Conservation (phyloP, 257 asterid genomes). For the Solanum chmielewskii region DNA sequence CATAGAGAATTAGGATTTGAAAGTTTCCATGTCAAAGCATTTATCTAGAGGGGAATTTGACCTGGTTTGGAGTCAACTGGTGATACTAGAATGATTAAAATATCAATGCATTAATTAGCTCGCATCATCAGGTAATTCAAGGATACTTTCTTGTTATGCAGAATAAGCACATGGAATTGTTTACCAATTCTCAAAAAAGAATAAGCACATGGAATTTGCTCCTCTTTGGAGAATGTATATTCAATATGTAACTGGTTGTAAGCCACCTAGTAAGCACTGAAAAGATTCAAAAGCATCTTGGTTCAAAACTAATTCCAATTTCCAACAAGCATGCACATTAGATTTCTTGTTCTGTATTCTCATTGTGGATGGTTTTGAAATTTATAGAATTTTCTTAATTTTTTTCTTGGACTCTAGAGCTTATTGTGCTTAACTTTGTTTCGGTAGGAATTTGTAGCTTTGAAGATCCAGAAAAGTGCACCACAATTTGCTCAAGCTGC, state of each 20-base stretch:
- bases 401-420: not conserved
- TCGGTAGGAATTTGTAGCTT: conserved; percentile 67
- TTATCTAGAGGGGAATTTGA: not conserved
- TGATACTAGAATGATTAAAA: not conserved
- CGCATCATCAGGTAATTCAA: not conserved
- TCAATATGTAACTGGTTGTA: not conserved
- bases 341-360: not conserved
- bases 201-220: not conserved
- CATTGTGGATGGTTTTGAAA: not conserved
- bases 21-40: not conserved
- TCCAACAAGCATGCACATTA: not conserved
- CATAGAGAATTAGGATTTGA: not conserved
- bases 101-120: not conserved
- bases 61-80: not conserved
- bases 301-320: not conserved
- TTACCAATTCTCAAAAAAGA: not conserved
- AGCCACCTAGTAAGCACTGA: not conserved
- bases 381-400: not conserved
- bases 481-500: conserved; percentile 97
- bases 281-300: not conserved
- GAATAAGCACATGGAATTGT: not conserved
- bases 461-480: conserved; percentile 97
- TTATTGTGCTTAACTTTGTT: not conserved
- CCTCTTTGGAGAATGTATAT: not conserved
- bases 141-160: not conserved